Percentiles rank a stretch among this genome's conserved stretches.
Conservation (phyloP, 495 filamentous ascomycete species). For the Talaromyces nanjingensis region DNA sequence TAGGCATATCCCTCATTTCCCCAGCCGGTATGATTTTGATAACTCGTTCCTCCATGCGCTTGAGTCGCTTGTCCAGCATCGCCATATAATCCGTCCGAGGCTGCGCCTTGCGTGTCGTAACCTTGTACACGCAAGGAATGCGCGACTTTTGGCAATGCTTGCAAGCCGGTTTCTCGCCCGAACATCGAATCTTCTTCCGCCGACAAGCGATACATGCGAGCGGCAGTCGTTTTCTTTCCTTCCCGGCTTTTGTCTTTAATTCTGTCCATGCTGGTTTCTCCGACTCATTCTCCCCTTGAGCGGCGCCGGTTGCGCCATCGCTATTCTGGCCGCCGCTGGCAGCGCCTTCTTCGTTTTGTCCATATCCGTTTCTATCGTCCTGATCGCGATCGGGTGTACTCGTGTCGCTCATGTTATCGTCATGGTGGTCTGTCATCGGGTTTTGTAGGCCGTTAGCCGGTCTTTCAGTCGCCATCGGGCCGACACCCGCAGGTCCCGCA, state of each 20-base stretch:
- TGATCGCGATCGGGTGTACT: slow-evolving; percentile 35
- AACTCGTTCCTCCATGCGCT: slow-evolving; percentile 95
- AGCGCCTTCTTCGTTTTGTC: background rate
- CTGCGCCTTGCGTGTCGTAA: slow-evolving; percentile 90
- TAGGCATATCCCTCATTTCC: slow-evolving; percentile 51
- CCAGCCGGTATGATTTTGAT: slow-evolving; percentile 93
- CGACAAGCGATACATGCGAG: slow-evolving; percentile 94
- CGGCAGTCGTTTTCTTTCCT: slow-evolving; percentile 88
- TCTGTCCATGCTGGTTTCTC: slow-evolving; percentile 79
- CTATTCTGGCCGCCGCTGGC: slow-evolving; percentile 23
- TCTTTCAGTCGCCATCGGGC: slow-evolving; percentile 37
- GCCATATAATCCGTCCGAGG: slow-evolving; percentile 98
- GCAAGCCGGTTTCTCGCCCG: slow-evolving; percentile 94
- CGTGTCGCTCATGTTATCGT: slow-evolving; percentile 38
- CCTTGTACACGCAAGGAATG: slow-evolving; percentile 98
- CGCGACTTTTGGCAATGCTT: slow-evolving; percentile 92
- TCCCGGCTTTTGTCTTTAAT: slow-evolving; percentile 95
- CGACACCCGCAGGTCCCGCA: slow-evolving; percentile 20
- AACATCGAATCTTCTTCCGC: slow-evolving; percentile 96
- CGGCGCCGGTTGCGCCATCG: slow-evolving; percentile 49
- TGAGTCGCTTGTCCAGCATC: slow-evolving; percentile 89
- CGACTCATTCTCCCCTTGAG: slow-evolving; percentile 11
- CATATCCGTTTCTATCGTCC: slow-evolving; percentile 9
- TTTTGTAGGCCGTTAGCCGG: slow-evolving; percentile 26
- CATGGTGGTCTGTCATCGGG: slow-evolving; percentile 26